Evolutionary conservation across 257 asterid species (phyloP).

Genomic region (Gardenia jasminoides): DNA sequence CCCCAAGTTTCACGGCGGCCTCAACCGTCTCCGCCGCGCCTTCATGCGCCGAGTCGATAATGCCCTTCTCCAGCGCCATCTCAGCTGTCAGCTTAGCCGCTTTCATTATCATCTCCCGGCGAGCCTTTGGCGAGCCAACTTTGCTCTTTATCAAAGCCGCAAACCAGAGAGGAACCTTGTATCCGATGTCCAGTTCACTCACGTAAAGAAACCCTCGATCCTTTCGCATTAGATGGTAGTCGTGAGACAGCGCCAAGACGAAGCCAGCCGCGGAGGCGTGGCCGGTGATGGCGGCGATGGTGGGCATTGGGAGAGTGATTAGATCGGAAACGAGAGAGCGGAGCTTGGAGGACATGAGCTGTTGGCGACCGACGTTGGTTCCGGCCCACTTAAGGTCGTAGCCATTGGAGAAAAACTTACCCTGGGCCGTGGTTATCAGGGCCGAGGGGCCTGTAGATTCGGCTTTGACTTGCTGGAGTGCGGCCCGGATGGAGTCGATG

Average conservation of each 20-base stretch:
- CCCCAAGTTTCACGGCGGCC: conserved; percentile 48
- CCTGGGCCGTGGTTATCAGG: conserved; percentile 59
- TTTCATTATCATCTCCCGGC: conserved; percentile 47
- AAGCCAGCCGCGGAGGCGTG: conserved; percentile 59
- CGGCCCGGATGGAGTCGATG: conserved; percentile 41
- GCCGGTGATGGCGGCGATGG: conserved; percentile 66
- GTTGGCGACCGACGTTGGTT: conserved; percentile 28
- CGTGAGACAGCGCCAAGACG: conserved; percentile 51
- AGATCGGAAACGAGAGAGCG: conserved; percentile 51
- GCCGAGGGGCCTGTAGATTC: conserved; percentile 40
- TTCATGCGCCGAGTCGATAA: conserved; percentile 50
- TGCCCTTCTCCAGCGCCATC: conserved; percentile 44
- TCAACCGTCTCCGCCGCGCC: conserved; percentile 49
- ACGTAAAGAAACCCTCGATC: conserved; percentile 51
- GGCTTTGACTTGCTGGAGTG: conserved; percentile 33
- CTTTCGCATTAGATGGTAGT: conserved; percentile 52
- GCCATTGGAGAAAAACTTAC: conserved; percentile 72
- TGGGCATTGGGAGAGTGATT: conserved; percentile 60
- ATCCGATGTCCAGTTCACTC: conserved; percentile 54
- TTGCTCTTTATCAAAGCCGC: conserved; percentile 32
- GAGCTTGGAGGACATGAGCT: conserved; percentile 40
- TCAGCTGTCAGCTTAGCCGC: conserved; percentile 46
- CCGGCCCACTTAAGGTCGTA: conserved; percentile 60
- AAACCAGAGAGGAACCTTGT: conserved; percentile 44
- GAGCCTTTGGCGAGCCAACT: conserved; percentile 35